Evolutionary conservation across 768 basidiomycete species (phyloP).

Genomic region (Sporobolomyces pararoseus): DNA sequence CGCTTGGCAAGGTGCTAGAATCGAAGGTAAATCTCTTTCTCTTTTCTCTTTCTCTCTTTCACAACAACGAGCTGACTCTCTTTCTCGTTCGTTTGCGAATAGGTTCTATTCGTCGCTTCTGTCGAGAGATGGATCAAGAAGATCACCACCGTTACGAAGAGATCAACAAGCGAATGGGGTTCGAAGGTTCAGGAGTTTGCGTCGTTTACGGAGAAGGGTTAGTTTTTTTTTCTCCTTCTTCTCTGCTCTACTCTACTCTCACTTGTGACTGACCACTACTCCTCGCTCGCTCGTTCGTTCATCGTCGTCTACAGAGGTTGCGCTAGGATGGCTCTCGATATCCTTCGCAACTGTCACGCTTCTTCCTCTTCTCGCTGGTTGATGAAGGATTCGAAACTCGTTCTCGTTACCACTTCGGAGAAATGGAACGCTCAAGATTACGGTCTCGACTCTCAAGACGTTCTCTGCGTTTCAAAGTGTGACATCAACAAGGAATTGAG

Average conservation of each 20-base stretch:
- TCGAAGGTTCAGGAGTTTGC: slow-evolving; percentile 1
- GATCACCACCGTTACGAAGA: not conserved
- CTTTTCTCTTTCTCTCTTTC: not conserved
- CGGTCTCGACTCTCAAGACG: not conserved
- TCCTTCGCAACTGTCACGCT: not conserved
- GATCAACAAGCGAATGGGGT: slow-evolving; percentile 19
- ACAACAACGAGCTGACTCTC: not conserved
- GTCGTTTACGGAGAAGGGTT: slow-evolving; percentile 30
- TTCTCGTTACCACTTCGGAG: slow-evolving; percentile 23
- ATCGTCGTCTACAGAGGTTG: slow-evolving; percentile 6
- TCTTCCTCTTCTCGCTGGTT: not conserved
- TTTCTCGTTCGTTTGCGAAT: not conserved
- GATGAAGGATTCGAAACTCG: not conserved
- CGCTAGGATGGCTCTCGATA: slow-evolving; percentile 20
- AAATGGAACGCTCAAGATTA: slow-evolving; percentile 14
- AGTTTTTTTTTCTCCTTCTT: not conserved
- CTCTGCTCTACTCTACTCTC: not conserved
- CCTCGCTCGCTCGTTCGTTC: not conserved
- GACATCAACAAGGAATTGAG: slow-evolving; percentile 7
- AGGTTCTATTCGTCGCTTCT: slow-evolving; percentile 18
- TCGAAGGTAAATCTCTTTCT: not conserved
- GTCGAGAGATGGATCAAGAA: not conserved
- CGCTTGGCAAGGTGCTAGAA: not conserved
- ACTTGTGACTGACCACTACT: not conserved
- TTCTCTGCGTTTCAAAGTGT: slow-evolving; percentile 1